A percentile compares a stretch with the other conserved stretches of the same genome.
phyloP scores from a whole-genome alignment of 2,329 filamentous ascomycete genomes.

The Diplodia sapinea region DNA sequence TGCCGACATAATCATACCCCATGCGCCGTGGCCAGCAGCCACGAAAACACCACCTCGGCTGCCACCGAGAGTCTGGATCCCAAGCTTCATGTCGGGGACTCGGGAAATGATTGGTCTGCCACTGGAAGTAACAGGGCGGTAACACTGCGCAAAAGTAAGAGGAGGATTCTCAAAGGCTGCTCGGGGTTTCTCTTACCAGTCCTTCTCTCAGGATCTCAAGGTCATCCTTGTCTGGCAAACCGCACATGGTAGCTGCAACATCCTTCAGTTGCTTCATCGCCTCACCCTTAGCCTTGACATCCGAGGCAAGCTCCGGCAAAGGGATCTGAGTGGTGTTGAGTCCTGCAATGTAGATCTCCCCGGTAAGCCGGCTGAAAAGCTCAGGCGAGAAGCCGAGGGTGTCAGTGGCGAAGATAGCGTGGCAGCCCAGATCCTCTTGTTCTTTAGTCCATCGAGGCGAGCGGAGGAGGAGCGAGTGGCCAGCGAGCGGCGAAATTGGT shows the following conservation, averaged over 20 bases:
- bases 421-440: conserved; percentile 59
- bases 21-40: conserved; percentile 75
- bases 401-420: conserved; percentile 72
- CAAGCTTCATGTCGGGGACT: conserved; percentile 63
- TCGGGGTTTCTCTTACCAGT: conserved; percentile 49
- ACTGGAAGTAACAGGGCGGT: conserved; percentile 69
- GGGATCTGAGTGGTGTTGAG: conserved; percentile 67
- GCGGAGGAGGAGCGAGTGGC: conserved; percentile 72
- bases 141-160: conserved; percentile 58
- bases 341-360: conserved; percentile 75
- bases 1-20: conserved; percentile 58
- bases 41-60: conserved; percentile 70
- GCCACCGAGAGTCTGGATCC: conserved; percentile 52
- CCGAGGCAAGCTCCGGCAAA: conserved; percentile 63
- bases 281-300: conserved; percentile 54
- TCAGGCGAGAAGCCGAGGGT: conserved; percentile 69
- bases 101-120: conserved; percentile 69
- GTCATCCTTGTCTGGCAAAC: conserved; percentile 51
- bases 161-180: neutral
- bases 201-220: conserved; percentile 68
- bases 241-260: conserved; percentile 58
- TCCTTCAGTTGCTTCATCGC: conserved; percentile 59
- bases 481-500: conserved; percentile 68
- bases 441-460: conserved; percentile 61
- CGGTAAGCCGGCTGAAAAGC: conserved; percentile 69